These are phyloP conservation scores for Oryza longistaminata DNA, from an alignment of 176 grass and related monocot genomes.

Conservation along the genomic window DNA sequence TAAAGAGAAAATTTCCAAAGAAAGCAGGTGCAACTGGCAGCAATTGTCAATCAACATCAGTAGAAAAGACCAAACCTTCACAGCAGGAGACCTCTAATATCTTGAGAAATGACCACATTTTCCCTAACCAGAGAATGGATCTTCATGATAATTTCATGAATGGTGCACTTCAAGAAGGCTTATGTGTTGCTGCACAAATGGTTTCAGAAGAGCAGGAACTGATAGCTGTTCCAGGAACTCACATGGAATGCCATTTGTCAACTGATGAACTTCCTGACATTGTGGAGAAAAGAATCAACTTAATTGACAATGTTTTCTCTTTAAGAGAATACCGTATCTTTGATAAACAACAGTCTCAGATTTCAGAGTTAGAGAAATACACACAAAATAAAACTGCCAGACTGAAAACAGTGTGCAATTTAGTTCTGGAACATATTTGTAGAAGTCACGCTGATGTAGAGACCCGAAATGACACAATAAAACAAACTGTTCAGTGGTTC, in stretches of 20 bases:
- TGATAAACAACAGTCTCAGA: constrained; percentile 57
- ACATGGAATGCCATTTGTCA: constrained; percentile 26
- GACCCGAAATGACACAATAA: constrained; percentile 45
- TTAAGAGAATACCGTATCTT: constrained; percentile 48
- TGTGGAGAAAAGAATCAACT: constrained; percentile 33
- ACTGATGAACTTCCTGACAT: constrained; percentile 19
- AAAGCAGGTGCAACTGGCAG: constrained; percentile 35
- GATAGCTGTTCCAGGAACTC: constrained; percentile 32
- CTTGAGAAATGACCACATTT: constrained; percentile 9
- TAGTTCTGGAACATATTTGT: constrained; percentile 48
- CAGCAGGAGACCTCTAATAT: constrained; percentile 29
- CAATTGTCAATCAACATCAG: constrained; percentile 1
- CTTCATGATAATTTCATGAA: constrained; percentile 35
- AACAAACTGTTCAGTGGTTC: constrained; percentile 50
- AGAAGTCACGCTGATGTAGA: constrained; percentile 31
- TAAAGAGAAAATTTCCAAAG: constrained; percentile 43
- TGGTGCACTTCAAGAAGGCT: constrained; percentile 30
- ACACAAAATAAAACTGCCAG: constrained; percentile 47
- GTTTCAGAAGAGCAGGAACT: constrained; percentile 39
- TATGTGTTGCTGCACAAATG: constrained; percentile 31
- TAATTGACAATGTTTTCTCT: constrained; percentile 52
- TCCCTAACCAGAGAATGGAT: constrained; percentile 28
- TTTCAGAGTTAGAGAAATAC: constrained; percentile 44
- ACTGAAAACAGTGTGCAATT: constrained; percentile 43
- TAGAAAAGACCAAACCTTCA: constrained; percentile 4